phyloP scores from a whole-genome alignment of 169 alveolate species.

The Plasmodium chabaudi region DNA sequence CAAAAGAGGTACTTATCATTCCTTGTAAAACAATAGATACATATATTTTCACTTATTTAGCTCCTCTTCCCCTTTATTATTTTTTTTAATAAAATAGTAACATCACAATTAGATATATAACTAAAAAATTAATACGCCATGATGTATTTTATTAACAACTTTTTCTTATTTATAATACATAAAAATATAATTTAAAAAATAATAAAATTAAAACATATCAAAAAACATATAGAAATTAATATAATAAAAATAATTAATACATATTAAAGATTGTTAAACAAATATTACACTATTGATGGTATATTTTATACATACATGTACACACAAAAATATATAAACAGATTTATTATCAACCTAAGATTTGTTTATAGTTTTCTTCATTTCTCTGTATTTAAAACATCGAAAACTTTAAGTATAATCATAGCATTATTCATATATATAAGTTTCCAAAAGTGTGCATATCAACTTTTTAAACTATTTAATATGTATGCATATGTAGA shows the following conservation, averaged over 20 bases:
- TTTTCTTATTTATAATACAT: not conserved
- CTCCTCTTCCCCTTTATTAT: not conserved
- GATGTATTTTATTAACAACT: not conserved
- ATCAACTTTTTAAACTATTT: no score
- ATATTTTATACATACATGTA: not conserved
- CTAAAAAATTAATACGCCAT: conserved; percentile 6
- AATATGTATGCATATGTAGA: no score
- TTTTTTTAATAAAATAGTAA: not conserved
- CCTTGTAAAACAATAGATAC: not conserved
- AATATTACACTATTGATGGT: not conserved
- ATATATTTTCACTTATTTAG: not conserved
- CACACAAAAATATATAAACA: not conserved
- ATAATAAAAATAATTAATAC: not conserved
- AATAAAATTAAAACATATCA: not conserved
- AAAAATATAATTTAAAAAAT: not conserved
- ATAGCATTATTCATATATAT: no score
- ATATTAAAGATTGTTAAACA: not conserved
- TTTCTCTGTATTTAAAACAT: no score
- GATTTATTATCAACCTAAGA: no score
- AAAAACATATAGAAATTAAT: not conserved
- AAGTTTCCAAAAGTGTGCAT: no score
- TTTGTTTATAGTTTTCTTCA: no score
- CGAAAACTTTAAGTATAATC: no score
- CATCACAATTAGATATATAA: not conserved
- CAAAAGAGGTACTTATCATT: no score